These are phyloP conservation scores for Aspergillus uvarum DNA, from an alignment of 2,329 filamentous ascomycete species.

Conservation along the genomic window DNA sequence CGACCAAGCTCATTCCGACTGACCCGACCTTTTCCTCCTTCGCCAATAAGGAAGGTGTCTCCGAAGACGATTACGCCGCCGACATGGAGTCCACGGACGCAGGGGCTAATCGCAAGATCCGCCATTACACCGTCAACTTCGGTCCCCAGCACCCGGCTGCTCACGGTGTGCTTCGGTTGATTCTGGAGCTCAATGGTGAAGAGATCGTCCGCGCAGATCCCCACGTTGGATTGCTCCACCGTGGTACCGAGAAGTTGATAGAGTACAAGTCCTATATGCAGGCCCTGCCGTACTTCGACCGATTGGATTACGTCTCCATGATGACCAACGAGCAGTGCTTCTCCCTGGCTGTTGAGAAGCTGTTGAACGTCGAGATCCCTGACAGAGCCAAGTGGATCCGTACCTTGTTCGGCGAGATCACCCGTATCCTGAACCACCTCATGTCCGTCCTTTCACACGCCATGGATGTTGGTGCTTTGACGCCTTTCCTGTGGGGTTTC, in stretches of 20 bases:
- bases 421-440: slow-evolving; percentile 89
- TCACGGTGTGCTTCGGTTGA: slow-evolving; percentile 95
- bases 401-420: slow-evolving; percentile 93
- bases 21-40: slow-evolving; percentile 56
- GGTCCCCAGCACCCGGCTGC: slow-evolving; percentile 97
- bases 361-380: slow-evolving; percentile 94
- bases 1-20: slow-evolving; percentile 58
- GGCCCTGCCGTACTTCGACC: slow-evolving; percentile 97
- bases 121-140: slow-evolving; percentile 99
- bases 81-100: slow-evolving; percentile 48
- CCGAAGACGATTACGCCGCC: slow-evolving; percentile 43
- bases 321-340: slow-evolving; percentile 99
- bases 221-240: slow-evolving; percentile 92
- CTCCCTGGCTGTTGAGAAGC: slow-evolving; percentile 92
- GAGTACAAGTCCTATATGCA: slow-evolving; percentile 99
- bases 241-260: slow-evolving; percentile 98
- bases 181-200: slow-evolving; percentile 96
- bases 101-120: slow-evolving; percentile 71
- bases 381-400: slow-evolving; percentile 95
- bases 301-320: slow-evolving; percentile 98
- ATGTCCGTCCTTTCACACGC: slow-evolving; percentile 97
- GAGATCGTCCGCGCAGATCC: slow-evolving; percentile 96
- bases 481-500: slow-evolving; percentile 98
- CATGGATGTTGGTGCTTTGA: slow-evolving; percentile 98
- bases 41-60: slow-evolving; percentile 42